Base-by-base conservation (phyloP, 2,329 filamentous ascomycete genomes). In the Aureobasidium pullulans region DNA sequence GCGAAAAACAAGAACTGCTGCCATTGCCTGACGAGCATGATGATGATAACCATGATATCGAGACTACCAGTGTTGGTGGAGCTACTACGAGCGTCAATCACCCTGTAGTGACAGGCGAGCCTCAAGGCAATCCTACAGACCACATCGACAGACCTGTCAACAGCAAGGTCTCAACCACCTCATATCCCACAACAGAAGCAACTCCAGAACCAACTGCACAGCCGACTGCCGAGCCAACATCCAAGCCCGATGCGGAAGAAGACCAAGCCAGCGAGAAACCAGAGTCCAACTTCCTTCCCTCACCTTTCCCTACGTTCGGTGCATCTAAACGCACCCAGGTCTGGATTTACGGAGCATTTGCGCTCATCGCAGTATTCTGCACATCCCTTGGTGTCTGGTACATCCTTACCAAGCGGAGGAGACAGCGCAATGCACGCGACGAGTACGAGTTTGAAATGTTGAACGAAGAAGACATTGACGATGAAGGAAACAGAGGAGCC, bases 391-490 rank as follows among this genome's bases (percentile, higher is more conserved):
- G 85, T n/a, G 78, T 86, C 44, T 96, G 93, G 77, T 83, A 96
- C 66, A 90, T 84, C 73, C 77, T 93, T 60, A 88, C 91, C 44
- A 86, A 91, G 31, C 86, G 70, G 43, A 64, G 66, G 50, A 42
- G 88, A 42, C 81, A 90, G 29, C 84, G 84, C 73, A 84, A 84
- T 71, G 81, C 85, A 3, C 84, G 89, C 52, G 89, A 93, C 67
- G 86, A 87, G 70, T 97, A 96, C 73, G 93, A 96, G 66, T 99
- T 99, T 66, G 92, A 96, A 74, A 86, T 96, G 63, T 81, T 99
- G 49, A 87, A 94, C 66, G 88, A 92, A 59, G 88, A 90, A 19
- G 91, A 96, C 31, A 73, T 73, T 31, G 67, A 70, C 32, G 76
- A 76, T 13, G 66, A 66, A 78, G 71, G 81, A 76, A 75, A 75